Evolutionary conservation across 106 monocot species (phyloP), one percentile per base, ranked within the genome.

Genomic region (Dendrobium chrysotoxum): DNA sequence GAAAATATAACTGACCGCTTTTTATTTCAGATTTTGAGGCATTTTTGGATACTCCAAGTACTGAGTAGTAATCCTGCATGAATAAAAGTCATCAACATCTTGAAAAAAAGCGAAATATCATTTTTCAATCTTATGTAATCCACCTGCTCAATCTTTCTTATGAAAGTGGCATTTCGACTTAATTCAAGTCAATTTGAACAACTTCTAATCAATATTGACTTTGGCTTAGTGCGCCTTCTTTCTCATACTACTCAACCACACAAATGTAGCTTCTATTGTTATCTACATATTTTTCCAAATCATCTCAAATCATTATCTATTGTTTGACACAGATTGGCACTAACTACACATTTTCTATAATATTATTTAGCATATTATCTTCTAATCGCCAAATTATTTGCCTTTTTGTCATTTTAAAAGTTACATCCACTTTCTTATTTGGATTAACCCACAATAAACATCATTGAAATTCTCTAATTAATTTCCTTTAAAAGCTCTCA

Each of bases 1-100:
- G 55, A 55, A 55, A 55, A 55, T 7, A 30, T 40, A 30, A 94
- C 92, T 80, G 26, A 92, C 97, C 89, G 66, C 88, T 98, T 84
- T 98, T 98, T 73, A 98, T 94, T 88, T 98, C 97, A 82, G 97
- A 90, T 92, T 98, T 98, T 77, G 87, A 89, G 16, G 97, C 80
- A 98, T 91, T 98, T 81, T 88, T 94, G 53, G 97, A 98, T 4
- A 98, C 97, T 75, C 97, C 97, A 76, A 98, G 94, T 46, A 94
- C 76, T 84, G 92, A 91, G 84, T 98, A 98, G 80, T 82, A 98
- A 86, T 98, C 97, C 97, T 98, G 92, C 41, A 82, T 77, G 55
- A 75, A 17, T 7, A 81, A 20, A 74, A 21, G 41, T 38, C 68
- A 78, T 3, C n/a, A 58, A 1, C 26, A 76, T 44, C 18, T 40